Evolutionary conservation across 768 basidiomycete species (phyloP).

Genomic region (Coprinopsis sp.): DNA sequence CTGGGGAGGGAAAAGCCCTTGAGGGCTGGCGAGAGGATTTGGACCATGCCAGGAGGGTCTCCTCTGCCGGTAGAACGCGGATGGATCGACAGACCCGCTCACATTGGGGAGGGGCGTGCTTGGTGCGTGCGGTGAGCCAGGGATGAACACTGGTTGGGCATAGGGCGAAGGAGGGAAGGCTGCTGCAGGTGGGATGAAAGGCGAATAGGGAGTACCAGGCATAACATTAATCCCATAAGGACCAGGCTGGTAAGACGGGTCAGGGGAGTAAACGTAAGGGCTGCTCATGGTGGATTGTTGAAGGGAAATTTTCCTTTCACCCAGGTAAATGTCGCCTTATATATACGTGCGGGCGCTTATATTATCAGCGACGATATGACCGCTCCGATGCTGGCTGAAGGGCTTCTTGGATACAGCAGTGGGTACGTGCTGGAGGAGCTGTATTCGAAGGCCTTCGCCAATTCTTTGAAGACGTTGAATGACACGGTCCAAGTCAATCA

Average conservation of each 20-base stretch:
- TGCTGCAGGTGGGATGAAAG: constrained; percentile 38
- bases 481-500: no score
- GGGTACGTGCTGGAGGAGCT: no score
- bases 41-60: constrained; percentile 22
- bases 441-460: no score
- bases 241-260: constrained; percentile 28
- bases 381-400: no score
- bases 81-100: constrained; percentile 10
- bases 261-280: constrained; percentile 41
- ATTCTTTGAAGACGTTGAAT: no score
- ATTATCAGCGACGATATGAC: no score
- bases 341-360: not conserved
- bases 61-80: constrained; percentile 26
- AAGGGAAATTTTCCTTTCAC: not conserved
- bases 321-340: no score
- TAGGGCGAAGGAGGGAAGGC: constrained; percentile 37
- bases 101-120: constrained; percentile 17
- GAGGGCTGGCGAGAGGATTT: not conserved
- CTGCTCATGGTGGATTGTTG: constrained; percentile 17
- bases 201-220: constrained; percentile 11
- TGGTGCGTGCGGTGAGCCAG: constrained; percentile 17
- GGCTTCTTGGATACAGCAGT: no score
- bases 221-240: constrained; percentile 29
- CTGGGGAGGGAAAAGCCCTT: constrained; percentile 8
- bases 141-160: constrained; percentile 13